Percentiles rank a stretch among this genome's conserved stretches.
phyloP scores from a whole-genome alignment of 139 green algal genomes.

The Eudorina sp. region DNA sequence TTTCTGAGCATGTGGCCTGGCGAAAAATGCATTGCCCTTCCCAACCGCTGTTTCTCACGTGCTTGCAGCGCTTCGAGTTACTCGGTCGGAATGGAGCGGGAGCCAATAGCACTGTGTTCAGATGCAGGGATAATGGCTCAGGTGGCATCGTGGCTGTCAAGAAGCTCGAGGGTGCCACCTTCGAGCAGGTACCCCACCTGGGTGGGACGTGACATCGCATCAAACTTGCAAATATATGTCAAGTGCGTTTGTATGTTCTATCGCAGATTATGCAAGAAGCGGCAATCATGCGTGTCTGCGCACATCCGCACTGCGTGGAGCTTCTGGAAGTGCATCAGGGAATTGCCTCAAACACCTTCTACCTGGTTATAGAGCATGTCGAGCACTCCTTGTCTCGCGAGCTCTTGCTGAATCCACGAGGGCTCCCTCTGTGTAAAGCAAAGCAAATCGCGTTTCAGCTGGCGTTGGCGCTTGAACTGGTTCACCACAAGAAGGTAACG shows the following conservation, averaged over 20 bases:
- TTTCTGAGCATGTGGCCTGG: not conserved
- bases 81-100: conserved; percentile 27
- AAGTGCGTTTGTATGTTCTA: too few species aligned
- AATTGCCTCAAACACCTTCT: not conserved
- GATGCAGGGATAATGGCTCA: not conserved
- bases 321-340: conserved; percentile 37
- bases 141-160: conserved; percentile 17
- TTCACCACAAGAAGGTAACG: conserved; percentile 17
- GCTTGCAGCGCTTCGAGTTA: conserved; percentile 31
- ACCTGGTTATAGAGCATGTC: conserved; percentile 17
- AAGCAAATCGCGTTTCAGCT: conserved; percentile 25
- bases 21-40: not conserved
- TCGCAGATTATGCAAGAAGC: not conserved
- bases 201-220: too few species aligned
- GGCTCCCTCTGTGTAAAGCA: not conserved
- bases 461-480: not conserved
- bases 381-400: conserved; percentile 19
- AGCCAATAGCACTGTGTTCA: conserved; percentile 25
- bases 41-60: not conserved
- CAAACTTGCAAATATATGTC: too few species aligned
- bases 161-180: conserved; percentile 14
- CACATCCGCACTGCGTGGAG: conserved; percentile 1
- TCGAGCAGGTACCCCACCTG: not conserved
- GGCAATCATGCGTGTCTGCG: conserved; percentile 9
- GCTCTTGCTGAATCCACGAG: conserved; percentile 21